phyloP scores from a whole-genome alignment of 148 eudicot genomes.

The Dianthus caryophyllus region DNA sequence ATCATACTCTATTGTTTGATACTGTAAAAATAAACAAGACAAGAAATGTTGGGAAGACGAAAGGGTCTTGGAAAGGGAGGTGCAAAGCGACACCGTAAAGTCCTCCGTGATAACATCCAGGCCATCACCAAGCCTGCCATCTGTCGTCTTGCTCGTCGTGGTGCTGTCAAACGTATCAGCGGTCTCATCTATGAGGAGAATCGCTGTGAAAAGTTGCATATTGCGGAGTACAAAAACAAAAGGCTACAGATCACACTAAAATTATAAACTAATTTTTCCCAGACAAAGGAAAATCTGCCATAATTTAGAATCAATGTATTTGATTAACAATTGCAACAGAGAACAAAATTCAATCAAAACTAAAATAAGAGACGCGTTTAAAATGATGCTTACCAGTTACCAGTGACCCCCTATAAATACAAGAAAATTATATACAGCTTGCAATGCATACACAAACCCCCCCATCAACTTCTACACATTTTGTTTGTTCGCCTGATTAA shows the following conservation, averaged over 20 bases:
- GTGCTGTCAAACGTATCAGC: slow-evolving; percentile 47
- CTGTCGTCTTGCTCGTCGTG: slow-evolving; percentile 46
- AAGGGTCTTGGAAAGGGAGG: slow-evolving; percentile 59
- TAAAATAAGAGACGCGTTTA: slow-evolving; percentile 6
- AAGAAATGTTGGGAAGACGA: slow-evolving; percentile 54
- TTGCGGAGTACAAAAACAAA: too few relatives aligned
- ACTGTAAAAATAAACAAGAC: too few relatives aligned
- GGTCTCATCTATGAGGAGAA: slow-evolving; percentile 52
- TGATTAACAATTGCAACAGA: slow-evolving; percentile 20
- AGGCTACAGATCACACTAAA: too few relatives aligned
- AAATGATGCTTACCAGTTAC: too few relatives aligned
- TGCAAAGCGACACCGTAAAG: slow-evolving; percentile 49
- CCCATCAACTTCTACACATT: slow-evolving; percentile 19
- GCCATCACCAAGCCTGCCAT: slow-evolving; percentile 53
- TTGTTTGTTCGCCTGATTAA: slow-evolving; percentile 3
- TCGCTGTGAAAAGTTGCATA: slow-evolving; percentile 25
- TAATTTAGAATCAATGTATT: not conserved
- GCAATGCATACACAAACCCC: slow-evolving; percentile 1
- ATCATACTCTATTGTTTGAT: too few relatives aligned
- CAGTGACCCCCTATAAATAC: too few relatives aligned
- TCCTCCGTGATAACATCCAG: slow-evolving; percentile 47
- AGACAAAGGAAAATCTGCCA: too few relatives aligned
- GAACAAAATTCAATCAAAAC: slow-evolving; percentile 21
- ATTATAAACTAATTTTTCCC: too few relatives aligned
- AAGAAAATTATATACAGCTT: slow-evolving; percentile 24